phyloP scores from a whole-genome alignment of 1,284 basidiomycete genomes.

The Crucibulum cyathiforme region DNA sequence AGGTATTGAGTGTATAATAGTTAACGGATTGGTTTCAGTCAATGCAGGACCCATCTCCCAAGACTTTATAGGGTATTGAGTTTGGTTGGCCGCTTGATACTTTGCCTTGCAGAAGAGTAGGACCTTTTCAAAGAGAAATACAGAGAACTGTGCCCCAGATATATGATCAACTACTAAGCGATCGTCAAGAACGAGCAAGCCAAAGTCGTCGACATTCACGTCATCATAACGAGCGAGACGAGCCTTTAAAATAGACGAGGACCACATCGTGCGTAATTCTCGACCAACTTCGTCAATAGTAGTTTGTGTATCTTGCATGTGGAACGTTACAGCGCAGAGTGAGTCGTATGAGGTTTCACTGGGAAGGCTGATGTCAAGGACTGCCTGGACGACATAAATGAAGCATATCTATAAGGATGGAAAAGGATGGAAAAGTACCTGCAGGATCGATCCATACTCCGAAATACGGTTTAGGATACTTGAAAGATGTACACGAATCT shows the following conservation, averaged over 20 bases:
- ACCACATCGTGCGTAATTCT: slow-evolving; percentile 39
- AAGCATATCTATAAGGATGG: neutral
- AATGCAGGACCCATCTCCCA: slow-evolving; percentile 46
- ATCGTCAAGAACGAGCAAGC: slow-evolving; percentile 40
- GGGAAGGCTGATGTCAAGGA: slow-evolving; percentile 34
- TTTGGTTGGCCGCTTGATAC: slow-evolving; percentile 17
- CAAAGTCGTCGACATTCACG: slow-evolving; percentile 34
- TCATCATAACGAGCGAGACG: slow-evolving; percentile 32
- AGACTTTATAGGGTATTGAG: slow-evolving; percentile 36
- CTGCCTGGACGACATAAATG: slow-evolving; percentile 20
- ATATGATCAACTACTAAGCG: slow-evolving; percentile 25
- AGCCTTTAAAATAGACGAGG: slow-evolving; percentile 25
- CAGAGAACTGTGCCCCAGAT: slow-evolving; percentile 26
- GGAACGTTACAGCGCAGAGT: slow-evolving; percentile 35
- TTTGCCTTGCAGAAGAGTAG: slow-evolving; percentile 34
- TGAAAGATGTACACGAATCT: slow-evolving; percentile 33
- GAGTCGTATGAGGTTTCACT: slow-evolving; percentile 32
- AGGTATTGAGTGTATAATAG: slow-evolving; percentile 38
- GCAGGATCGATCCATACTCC: slow-evolving; percentile 34
- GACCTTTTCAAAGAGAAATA: slow-evolving; percentile 42
- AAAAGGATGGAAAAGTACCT: slow-evolving; percentile 18
- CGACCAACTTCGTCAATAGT: slow-evolving; percentile 41
- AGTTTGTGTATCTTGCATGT: slow-evolving; percentile 32
- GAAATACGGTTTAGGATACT: slow-evolving; percentile 35
- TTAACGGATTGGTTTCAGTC: slow-evolving; percentile 26